These are phyloP conservation scores for Apiospora aurea DNA, from an alignment of 2,329 filamentous ascomycete species.

Conservation along the genomic window DNA sequence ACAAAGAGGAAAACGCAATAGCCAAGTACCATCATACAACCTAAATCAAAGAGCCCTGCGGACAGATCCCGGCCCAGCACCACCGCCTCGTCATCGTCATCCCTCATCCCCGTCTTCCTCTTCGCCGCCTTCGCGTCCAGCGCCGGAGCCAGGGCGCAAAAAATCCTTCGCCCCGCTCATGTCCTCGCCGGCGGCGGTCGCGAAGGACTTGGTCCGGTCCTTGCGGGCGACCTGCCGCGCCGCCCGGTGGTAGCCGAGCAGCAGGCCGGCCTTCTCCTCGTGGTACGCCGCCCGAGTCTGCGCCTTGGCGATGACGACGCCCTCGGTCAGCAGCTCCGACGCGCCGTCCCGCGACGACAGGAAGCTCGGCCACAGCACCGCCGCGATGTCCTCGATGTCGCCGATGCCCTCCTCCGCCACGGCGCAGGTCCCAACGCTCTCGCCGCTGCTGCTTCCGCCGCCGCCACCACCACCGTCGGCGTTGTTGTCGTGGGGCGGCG, in stretches of 20 bases:
- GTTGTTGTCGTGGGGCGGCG: background rate
- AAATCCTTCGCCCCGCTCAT: slow-evolving; percentile 21
- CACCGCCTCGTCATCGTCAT: background rate
- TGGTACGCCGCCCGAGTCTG: slow-evolving; percentile 25
- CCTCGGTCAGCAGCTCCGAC: slow-evolving; percentile 27
- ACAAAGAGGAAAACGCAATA: background rate
- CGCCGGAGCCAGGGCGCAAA: slow-evolving; percentile 23
- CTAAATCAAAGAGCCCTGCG: background rate
- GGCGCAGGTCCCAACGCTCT: slow-evolving; percentile 2
- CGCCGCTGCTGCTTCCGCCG: background rate
- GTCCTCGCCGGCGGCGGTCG: slow-evolving; percentile 24
- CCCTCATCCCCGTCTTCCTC: slow-evolving; percentile 12
- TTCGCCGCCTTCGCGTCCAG: slow-evolving; percentile 5
- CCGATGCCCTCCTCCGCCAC: background rate
- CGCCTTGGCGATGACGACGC: slow-evolving; percentile 25
- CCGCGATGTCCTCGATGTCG: slow-evolving; percentile 26
- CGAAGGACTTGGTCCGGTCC: slow-evolving; percentile 27
- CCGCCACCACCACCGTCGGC: background rate
- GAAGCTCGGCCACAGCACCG: slow-evolving; percentile 28
- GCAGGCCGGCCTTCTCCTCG: slow-evolving; percentile 26
- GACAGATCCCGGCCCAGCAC: background rate
- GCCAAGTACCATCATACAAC: slow-evolving; percentile 4
- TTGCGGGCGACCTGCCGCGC: slow-evolving; percentile 25
- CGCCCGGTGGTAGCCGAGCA: slow-evolving; percentile 26
- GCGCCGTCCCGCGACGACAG: slow-evolving; percentile 25